These are phyloP conservation scores for Cicer chorassanicum DNA, from an alignment of 306 rosid genomes.

Conservation along the genomic window DNA sequence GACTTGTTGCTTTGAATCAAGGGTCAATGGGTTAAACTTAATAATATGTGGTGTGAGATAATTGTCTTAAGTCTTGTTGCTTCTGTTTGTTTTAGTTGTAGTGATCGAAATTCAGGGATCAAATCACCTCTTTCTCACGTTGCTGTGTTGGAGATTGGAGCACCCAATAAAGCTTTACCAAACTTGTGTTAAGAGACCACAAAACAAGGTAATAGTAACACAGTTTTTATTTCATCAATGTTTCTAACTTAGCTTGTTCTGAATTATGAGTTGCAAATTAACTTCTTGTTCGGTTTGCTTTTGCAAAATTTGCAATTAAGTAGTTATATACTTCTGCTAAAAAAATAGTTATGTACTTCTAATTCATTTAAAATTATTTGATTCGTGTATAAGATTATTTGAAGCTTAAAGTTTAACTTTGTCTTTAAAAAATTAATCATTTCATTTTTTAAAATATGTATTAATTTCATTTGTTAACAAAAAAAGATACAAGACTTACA, in stretches of 20 bases:
- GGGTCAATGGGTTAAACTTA: not conserved
- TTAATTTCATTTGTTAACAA: too few relatives aligned
- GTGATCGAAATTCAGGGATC: not conserved
- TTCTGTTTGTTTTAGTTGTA: not conserved
- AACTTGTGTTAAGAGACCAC: not conserved
- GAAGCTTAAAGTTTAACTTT: not conserved
- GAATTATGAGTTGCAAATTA: not conserved
- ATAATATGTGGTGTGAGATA: not conserved
- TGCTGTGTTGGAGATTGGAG: not conserved
- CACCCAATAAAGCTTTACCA: not conserved
- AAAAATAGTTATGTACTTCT: not conserved
- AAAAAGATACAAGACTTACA: too few relatives aligned
- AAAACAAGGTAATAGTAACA: slow-evolving; percentile 9
- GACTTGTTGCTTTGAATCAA: not conserved
- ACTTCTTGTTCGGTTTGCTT: not conserved
- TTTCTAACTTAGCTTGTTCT: not conserved
- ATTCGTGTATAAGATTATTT: not conserved
- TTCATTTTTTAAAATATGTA: too few relatives aligned
- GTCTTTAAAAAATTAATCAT: not conserved
- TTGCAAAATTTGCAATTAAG: not conserved
- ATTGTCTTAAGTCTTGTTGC: not conserved
- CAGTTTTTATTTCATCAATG: not conserved
- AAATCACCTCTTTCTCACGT: too few relatives aligned
- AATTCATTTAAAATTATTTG: not conserved
- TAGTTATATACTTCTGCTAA: not conserved